phyloP scores from a whole-genome alignment of 192 early-diverging fungal genomes.

The Jimgerdemannia lactiflua region DNA sequence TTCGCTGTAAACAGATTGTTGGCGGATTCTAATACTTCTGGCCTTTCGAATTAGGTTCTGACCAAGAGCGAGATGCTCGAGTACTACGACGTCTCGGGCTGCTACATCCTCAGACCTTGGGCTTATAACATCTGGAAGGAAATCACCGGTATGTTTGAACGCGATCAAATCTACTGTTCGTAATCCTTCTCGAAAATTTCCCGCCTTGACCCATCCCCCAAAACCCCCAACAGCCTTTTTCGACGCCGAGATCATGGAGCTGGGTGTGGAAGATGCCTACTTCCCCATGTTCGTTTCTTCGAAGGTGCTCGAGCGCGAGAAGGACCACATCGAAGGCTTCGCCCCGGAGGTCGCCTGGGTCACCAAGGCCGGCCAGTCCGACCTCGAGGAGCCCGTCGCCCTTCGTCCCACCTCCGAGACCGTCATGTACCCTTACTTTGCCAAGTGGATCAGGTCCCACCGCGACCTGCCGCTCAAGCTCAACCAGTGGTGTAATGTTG shows the following conservation, averaged over 20 bases:
- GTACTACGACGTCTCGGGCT: conserved; percentile 98
- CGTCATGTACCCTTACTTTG: conserved; percentile 99
- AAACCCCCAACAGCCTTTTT: conserved; percentile 69
- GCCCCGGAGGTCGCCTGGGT: conserved; percentile 99
- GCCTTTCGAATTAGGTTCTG: conserved; percentile 52
- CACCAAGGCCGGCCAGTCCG: conserved; percentile 88
- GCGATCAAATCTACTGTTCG: conserved; percentile 1
- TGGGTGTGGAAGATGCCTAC: conserved; percentile 96
- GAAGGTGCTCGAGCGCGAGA: conserved; percentile 87
- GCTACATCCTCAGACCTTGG: conserved; percentile 97
- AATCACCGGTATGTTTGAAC: conserved; percentile 66
- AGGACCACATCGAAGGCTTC: conserved; percentile 99
- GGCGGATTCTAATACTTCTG: too few relatives aligned
- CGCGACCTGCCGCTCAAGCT: conserved; percentile 95
- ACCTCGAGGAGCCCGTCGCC: conserved; percentile 96
- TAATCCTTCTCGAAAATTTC: neutral
- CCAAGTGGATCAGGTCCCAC: conserved; percentile 96
- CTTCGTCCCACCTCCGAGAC: conserved; percentile 99
- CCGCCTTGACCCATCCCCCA: neutral
- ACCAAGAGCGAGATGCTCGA: conserved; percentile 95
- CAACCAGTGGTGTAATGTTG: conserved; percentile 99
- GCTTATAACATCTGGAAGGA: conserved; percentile 97
- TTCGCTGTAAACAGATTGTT: neutral
- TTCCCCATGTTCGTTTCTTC: conserved; percentile 99
- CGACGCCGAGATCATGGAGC: conserved; percentile 81